Percentiles rank a stretch among this genome's conserved stretches.
These are phyloP conservation scores for Diaporthe aspalathi DNA, from an alignment of 2,329 filamentous ascomycete species.

Conservation along the genomic window DNA sequence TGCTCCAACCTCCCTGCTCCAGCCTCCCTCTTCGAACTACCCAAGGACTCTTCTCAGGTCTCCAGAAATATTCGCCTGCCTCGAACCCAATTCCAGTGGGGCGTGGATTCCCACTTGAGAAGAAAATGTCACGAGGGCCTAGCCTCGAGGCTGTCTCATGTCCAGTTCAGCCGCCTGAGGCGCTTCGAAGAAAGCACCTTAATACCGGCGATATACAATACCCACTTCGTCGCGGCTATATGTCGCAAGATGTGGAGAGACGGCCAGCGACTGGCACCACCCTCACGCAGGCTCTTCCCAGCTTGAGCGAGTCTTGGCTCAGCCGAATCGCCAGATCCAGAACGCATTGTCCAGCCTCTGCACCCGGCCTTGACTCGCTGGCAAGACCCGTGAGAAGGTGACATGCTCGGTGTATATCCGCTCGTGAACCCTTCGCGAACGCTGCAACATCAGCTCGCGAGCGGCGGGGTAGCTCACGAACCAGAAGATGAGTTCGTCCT, in stretches of 20 bases:
- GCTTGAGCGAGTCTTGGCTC: slow-evolving; percentile 2
- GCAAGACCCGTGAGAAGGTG: slow-evolving; percentile 10
- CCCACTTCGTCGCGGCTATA: slow-evolving; percentile 23
- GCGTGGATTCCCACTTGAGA: neutral
- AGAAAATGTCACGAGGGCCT: neutral
- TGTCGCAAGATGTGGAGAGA: slow-evolving; percentile 22
- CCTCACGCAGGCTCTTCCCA: slow-evolving; percentile 6
- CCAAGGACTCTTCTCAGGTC: neutral
- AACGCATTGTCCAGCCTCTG: slow-evolving; percentile 29
- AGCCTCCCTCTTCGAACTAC: neutral
- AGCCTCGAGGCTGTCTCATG: slow-evolving; percentile 13
- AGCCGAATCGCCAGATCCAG: slow-evolving; percentile 16
- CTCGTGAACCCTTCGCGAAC: slow-evolving; percentile 13
- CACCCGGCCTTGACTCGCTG: slow-evolving; percentile 27
- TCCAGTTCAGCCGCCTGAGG: slow-evolving; percentile 18
- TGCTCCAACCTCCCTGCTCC: too few species aligned
- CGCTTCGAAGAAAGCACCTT: slow-evolving; percentile 13
- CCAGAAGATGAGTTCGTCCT: slow-evolving; percentile 8
- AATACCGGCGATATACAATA: slow-evolving; percentile 3
- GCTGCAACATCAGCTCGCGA: slow-evolving; percentile 5
- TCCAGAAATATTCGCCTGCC: slow-evolving; percentile 10
- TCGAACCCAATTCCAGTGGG: neutral
- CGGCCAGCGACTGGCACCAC: slow-evolving; percentile 20
- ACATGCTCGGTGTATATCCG: slow-evolving; percentile 17
- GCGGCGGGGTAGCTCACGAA: slow-evolving; percentile 15